Base-by-base conservation (phyloP, 306 rosid species). In the Psophocarpus tetragonolobus region DNA sequence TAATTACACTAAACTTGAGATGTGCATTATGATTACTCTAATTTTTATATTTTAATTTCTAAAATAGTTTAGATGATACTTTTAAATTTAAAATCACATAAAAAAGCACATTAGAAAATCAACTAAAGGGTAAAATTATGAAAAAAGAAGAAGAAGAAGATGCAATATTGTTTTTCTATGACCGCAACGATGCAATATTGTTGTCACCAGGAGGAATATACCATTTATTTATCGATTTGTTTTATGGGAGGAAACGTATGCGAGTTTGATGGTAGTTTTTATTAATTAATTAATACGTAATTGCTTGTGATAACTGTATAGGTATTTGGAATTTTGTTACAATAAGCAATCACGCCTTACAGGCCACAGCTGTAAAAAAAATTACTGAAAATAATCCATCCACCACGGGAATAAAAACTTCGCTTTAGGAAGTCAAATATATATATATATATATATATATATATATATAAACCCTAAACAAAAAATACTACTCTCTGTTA, bases 171-270 rank as follows among this genome's bases (percentile, higher is more conserved):
- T n/a, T n/a, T n/a, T n/a, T n/a, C n/a, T n/a, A n/a, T n/a, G n/a
- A n/a, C n/a, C n/a, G n/a, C n/a, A n/a, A 29, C 51, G 42, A 21
- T 42, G 38, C 53, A 68, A 68, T 68, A 36, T 62, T 69, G 82
- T 41, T 45, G 26, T 29, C 67, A 42, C 14, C 5, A 12, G 38
- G 60, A 12, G 38, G 60, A 57, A 41, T 54, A 67, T 54, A 27
- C 60, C 27, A 68, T 23, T 51, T 29, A 65, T 44, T 71, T 33
- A 45, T 30, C 7, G 14, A 9, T 61, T 23, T 33, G 24, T 23
- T 14, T 64, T 63, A 67, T 41, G 17, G 12, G 27, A 23, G 44
- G 54, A 56, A 38, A 23, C 39, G 45, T 8, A 9, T 10, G 39
- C 26, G 17, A 36, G 35, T 35, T 14, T 17, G 10, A 61, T 58